Evolutionary conservation across 495 filamentous ascomycete genomes (phyloP).

Genomic region (Penicillium antarcticum): DNA sequence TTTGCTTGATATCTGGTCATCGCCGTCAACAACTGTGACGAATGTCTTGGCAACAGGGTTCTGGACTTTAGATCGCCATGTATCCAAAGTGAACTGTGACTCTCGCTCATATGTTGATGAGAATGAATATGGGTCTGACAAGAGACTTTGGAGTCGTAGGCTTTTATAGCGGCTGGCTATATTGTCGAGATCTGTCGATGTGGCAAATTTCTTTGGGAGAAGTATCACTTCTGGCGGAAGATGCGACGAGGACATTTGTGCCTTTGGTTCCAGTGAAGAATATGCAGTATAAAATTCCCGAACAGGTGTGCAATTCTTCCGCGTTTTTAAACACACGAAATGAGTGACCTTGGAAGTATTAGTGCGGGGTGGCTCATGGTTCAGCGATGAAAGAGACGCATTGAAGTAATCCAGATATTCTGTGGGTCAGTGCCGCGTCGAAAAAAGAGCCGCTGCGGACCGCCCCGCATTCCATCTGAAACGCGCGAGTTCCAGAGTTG

Average conservation of each 20-base stretch:
- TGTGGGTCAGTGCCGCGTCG: too few relatives aligned
- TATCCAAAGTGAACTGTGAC: slow-evolving; percentile 33
- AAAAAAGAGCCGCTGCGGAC: too few relatives aligned
- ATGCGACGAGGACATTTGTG: slow-evolving; percentile 4
- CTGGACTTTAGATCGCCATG: slow-evolving; percentile 40
- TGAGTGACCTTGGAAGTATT: too few relatives aligned
- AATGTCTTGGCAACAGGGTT: slow-evolving; percentile 45
- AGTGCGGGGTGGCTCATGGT: too few relatives aligned
- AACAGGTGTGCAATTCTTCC: too few relatives aligned
- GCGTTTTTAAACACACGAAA: too few relatives aligned
- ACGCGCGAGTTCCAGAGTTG: too few relatives aligned
- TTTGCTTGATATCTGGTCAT: not conserved
- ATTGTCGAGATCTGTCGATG: slow-evolving; percentile 1
- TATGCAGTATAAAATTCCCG: not conserved
- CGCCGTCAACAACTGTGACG: slow-evolving; percentile 26
- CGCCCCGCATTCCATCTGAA: too few relatives aligned
- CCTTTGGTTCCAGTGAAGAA: not conserved
- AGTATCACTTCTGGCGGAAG: slow-evolving; percentile 4
- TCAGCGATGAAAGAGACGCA: too few relatives aligned
- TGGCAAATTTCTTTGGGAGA: slow-evolving; percentile 14
- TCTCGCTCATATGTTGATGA: slow-evolving; percentile 47
- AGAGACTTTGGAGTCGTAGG: slow-evolving; percentile 27
- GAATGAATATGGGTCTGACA: slow-evolving; percentile 37
- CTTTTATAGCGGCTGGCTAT: slow-evolving; percentile 18
- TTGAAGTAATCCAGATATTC: too few relatives aligned